These are phyloP conservation scores for Clonostachys byssicola DNA, from an alignment of 2,329 filamentous ascomycete species.

Conservation along the genomic window DNA sequence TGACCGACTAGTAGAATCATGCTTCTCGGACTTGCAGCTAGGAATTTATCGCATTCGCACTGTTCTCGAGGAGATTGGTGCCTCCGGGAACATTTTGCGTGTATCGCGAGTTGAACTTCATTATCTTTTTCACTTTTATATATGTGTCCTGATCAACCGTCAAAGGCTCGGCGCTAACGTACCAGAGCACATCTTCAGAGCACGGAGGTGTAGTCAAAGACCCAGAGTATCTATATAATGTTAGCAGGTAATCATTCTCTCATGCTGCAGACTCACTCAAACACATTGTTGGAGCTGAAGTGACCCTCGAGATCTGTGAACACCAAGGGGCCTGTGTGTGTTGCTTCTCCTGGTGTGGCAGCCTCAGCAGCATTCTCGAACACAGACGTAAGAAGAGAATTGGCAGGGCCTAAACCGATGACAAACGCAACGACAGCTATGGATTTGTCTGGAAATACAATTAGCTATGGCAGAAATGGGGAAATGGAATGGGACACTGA, in stretches of 20 bases:
- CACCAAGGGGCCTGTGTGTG: slow-evolving; percentile 26
- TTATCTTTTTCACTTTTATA: slow-evolving; percentile 42
- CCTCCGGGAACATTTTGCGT: slow-evolving; percentile 40
- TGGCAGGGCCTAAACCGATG: slow-evolving; percentile 19
- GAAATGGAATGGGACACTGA: slow-evolving; percentile 3
- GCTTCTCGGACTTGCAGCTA: not conserved
- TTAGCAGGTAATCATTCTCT: slow-evolving; percentile 12
- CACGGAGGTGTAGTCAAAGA: slow-evolving; percentile 57
- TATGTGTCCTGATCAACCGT: slow-evolving; percentile 37
- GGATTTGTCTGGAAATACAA: slow-evolving; percentile 4
- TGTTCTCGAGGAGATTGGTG: slow-evolving; percentile 31
- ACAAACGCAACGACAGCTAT: slow-evolving; percentile 27
- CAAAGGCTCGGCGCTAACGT: slow-evolving; percentile 39
- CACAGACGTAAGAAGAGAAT: slow-evolving; percentile 21
- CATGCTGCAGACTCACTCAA: slow-evolving; percentile 14
- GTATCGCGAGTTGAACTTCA: slow-evolving; percentile 49
- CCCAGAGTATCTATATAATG: slow-evolving; percentile 29
- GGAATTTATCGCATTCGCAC: not conserved
- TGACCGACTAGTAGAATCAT: too few relatives aligned
- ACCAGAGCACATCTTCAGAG: slow-evolving; percentile 45
- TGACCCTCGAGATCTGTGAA: slow-evolving; percentile 27
- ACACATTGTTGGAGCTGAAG: slow-evolving; percentile 29
- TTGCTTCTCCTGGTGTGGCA: slow-evolving; percentile 21
- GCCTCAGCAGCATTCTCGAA: slow-evolving; percentile 28
- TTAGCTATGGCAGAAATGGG: not conserved